phyloP scores from a whole-genome alignment of 495 filamentous ascomycete genomes.

The Xylaria flabelliformis region DNA sequence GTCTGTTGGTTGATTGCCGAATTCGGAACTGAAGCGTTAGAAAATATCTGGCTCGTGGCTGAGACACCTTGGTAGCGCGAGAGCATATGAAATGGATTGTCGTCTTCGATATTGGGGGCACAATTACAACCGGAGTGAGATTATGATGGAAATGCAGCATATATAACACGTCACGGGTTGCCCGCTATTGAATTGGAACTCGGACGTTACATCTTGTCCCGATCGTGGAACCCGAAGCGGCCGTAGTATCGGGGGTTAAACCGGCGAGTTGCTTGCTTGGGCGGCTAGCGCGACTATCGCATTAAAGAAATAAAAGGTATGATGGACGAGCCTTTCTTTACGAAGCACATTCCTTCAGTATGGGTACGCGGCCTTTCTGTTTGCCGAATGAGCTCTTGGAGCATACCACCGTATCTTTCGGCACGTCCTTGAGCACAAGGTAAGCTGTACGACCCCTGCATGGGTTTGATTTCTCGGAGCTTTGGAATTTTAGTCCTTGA shows the following conservation, averaged over 20 bases:
- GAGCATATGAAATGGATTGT: neutral
- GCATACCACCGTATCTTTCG: slow-evolving; percentile 1
- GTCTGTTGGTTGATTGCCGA: slow-evolving; percentile 10
- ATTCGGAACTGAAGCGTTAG: neutral
- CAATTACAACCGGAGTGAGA: neutral
- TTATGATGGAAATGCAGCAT: neutral
- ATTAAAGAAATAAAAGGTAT: neutral
- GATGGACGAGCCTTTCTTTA: neutral
- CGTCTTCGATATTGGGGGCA: neutral
- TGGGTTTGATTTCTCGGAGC: neutral
- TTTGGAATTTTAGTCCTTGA: slow-evolving; percentile 4
- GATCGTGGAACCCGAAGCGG: slow-evolving; percentile 23
- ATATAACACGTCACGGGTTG: neutral
- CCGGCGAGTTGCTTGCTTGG: slow-evolving; percentile 4
- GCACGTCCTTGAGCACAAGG: neutral
- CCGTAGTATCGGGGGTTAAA: slow-evolving; percentile 17
- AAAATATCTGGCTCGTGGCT: neutral
- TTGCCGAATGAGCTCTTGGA: neutral
- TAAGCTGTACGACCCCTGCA: neutral
- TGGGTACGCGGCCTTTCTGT: neutral
- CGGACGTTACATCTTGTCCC: slow-evolving; percentile 25
- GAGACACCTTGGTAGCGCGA: neutral
- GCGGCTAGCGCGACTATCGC: slow-evolving; percentile 3
- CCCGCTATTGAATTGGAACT: slow-evolving; percentile 11
- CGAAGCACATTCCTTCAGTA: neutral